phyloP scores from a whole-genome alignment of 202 grass and related monocot species.

The Musa balbisiana region DNA sequence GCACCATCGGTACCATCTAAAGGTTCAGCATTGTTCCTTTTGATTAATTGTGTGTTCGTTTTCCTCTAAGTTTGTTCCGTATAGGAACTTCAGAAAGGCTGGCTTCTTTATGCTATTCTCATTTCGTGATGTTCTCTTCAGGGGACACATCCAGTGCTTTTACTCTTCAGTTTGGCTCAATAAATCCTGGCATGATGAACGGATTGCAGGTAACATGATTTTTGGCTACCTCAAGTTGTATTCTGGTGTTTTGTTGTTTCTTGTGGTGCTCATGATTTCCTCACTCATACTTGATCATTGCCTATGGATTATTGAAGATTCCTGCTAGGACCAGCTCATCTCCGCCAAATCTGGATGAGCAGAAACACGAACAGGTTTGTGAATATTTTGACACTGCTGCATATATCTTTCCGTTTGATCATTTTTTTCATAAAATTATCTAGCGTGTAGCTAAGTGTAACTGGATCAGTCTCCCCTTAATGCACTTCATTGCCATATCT shows the following conservation, averaged over 20 bases:
- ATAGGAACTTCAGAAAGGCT: background rate
- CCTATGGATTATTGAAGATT: slow-evolving; percentile 36
- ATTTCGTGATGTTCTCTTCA: slow-evolving; percentile 25
- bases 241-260: slow-evolving; percentile 3
- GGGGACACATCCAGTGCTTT: slow-evolving; percentile 51
- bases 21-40: background rate
- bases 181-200: slow-evolving; percentile 57
- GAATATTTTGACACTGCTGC: background rate
- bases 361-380: slow-evolving; percentile 85
- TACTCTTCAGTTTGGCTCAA: slow-evolving; percentile 81
- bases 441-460: background rate
- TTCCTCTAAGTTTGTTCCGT: background rate
- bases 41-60: background rate
- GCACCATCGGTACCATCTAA: background rate
- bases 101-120: background rate
- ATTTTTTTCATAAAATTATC: background rate
- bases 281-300: slow-evolving; percentile 3
- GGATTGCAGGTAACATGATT: slow-evolving; percentile 53
- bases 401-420: background rate
- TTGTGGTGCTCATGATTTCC: background rate
- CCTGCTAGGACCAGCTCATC: slow-evolving; percentile 93
- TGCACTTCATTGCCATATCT: background rate
- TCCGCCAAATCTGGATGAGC: slow-evolving; percentile 91
- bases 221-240: slow-evolving; percentile 4
- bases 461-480: background rate